A percentile compares a stretch with the other conserved stretches of the same genome.
These are phyloP conservation scores for Penicillium sp. DNA, from an alignment of 2,329 filamentous ascomycete genomes.

Conservation along the genomic window DNA sequence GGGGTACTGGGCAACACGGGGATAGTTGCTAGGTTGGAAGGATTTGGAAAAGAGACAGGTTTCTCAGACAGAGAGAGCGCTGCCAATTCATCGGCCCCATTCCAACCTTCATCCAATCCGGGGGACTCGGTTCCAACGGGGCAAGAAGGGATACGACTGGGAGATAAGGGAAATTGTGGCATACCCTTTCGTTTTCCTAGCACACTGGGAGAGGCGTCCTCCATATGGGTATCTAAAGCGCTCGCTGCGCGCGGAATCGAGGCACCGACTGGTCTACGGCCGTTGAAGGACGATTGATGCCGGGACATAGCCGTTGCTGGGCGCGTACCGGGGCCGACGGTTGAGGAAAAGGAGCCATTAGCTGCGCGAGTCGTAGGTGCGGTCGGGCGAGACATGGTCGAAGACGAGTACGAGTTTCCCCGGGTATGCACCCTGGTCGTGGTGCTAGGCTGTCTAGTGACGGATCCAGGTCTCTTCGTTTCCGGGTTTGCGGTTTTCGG, in stretches of 20 bases:
- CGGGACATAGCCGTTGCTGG: conserved; percentile 46
- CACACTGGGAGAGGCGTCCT: conserved; percentile 35
- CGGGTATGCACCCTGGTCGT: conserved; percentile 42
- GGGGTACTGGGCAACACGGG: conserved; percentile 5
- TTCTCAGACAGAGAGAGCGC: not conserved
- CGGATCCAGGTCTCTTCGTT: conserved; percentile 26
- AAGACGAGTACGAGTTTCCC: conserved; percentile 35
- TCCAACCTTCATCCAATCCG: not conserved
- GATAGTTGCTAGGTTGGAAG: not conserved
- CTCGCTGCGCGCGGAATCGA: conserved; percentile 42
- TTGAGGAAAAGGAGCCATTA: conserved; percentile 55
- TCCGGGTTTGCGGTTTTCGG: conserved; percentile 51
- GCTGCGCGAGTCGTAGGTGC: conserved; percentile 46
- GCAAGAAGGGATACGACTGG: conserved; percentile 12
- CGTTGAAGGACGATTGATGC: conserved; percentile 53
- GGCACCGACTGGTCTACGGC: conserved; percentile 47
- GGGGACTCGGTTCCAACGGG: conserved; percentile 8
- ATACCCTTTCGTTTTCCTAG: conserved; percentile 54
- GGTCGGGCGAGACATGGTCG: conserved; percentile 35
- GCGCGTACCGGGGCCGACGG: conserved; percentile 53
- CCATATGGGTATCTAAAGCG: conserved; percentile 41
- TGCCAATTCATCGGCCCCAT: not conserved
- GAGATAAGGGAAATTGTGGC: conserved; percentile 34
- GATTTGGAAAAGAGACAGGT: not conserved
- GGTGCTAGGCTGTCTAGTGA: conserved; percentile 35